phyloP scores from a whole-genome alignment of 306 rosid genomes.

The Comarum palustre region DNA sequence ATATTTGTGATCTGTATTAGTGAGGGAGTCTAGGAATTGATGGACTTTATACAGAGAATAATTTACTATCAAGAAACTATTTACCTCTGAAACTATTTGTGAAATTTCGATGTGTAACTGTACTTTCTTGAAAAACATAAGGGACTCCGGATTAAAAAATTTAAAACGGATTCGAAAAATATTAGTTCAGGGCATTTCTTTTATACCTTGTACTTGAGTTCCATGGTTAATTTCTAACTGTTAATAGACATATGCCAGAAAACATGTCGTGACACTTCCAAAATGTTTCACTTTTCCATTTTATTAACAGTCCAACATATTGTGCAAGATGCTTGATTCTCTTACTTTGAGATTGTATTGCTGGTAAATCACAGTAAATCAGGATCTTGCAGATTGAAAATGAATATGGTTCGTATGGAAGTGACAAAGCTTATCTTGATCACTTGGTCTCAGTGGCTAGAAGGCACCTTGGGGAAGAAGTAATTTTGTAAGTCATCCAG shows the following conservation, averaged over 20 bases:
- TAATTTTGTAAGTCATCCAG: slow-evolving; percentile 64
- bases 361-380: slow-evolving; percentile 10
- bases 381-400: slow-evolving; percentile 75
- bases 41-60: neutral
- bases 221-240: neutral
- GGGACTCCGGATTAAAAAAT: neutral
- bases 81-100: neutral
- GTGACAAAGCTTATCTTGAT: slow-evolving; percentile 73
- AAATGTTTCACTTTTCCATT: neutral
- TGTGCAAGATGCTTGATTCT: neutral
- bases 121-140: neutral
- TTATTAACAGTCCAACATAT: neutral
- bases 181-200: neutral
- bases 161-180: neutral
- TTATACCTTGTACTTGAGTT: neutral
- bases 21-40: neutral
- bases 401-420: slow-evolving; percentile 86
- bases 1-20: neutral
- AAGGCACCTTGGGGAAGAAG: slow-evolving; percentile 67
- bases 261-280: neutral
- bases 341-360: slow-evolving; percentile 6
- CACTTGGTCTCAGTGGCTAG: slow-evolving; percentile 66
- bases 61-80: neutral
- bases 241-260: neutral
- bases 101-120: neutral